A percentile compares a stretch with the other conserved stretches of the same genome.
These are phyloP conservation scores for Hortiboletus flavorubellus DNA, from an alignment of 768 basidiomycete genomes.

Conservation along the genomic window DNA sequence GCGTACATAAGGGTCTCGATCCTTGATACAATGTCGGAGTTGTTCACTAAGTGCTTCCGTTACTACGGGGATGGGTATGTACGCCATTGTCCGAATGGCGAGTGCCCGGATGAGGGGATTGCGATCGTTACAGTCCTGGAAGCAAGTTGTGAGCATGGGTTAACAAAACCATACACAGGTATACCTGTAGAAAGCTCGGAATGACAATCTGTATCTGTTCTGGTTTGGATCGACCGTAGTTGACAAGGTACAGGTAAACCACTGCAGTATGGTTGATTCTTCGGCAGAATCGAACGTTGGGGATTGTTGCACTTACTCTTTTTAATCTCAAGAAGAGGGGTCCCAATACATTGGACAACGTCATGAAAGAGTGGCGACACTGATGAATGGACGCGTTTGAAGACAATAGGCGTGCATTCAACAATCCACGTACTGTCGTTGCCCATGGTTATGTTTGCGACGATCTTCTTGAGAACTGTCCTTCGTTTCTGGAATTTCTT, in stretches of 20 bases:
- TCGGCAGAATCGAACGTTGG: not conserved
- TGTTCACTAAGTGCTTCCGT: constrained; percentile 85
- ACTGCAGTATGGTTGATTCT: constrained; percentile 44
- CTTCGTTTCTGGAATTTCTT: constrained; percentile 94
- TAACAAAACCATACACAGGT: constrained; percentile 15
- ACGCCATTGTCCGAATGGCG: constrained; percentile 98
- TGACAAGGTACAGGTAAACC: constrained; percentile 97
- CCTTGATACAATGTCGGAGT: constrained; percentile 86
- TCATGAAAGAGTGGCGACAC: constrained; percentile 96
- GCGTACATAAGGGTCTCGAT: constrained; percentile 95
- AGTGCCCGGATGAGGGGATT: constrained; percentile 97
- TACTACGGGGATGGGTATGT: constrained; percentile 90
- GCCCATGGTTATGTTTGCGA: constrained; percentile 99
- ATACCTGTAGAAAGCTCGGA: constrained; percentile 83
- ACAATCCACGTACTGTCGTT: constrained; percentile 80
- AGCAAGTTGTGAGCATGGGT: constrained; percentile 12
- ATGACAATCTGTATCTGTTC: constrained; percentile 93
- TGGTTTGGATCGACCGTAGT: constrained; percentile 91
- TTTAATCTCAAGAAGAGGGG: constrained; percentile 95
- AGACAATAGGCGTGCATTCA: constrained; percentile 10
- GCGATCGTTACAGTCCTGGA: constrained; percentile 89
- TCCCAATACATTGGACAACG: constrained; percentile 92
- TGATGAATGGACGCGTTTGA: constrained; percentile 32
- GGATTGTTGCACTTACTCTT: constrained; percentile 68
- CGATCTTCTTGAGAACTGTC: constrained; percentile 93